phyloP scores from a whole-genome alignment of 148 eudicot genomes.

The Silene uniflora region DNA sequence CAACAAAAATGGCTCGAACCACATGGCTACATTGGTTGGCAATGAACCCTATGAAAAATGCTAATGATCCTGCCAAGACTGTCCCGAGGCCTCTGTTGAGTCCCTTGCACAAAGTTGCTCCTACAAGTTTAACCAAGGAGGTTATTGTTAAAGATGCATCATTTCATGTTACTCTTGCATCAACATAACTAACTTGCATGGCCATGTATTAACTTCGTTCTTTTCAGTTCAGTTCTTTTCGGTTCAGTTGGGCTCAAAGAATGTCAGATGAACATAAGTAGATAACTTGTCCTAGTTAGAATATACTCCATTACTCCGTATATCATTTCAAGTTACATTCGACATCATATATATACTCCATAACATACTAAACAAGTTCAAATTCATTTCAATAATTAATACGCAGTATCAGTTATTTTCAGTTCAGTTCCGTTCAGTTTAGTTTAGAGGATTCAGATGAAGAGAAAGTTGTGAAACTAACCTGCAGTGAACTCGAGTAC shows the following conservation, averaged over 20 bases:
- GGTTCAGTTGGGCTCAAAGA: too few relatives aligned
- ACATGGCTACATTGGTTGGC: constrained; percentile 44
- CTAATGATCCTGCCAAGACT: constrained; percentile 70
- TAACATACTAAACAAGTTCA: too few relatives aligned
- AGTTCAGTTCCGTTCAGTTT: too few relatives aligned
- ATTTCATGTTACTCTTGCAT: neutral
- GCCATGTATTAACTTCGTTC: too few relatives aligned
- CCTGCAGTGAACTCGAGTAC: constrained; percentile 98
- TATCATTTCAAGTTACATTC: too few relatives aligned
- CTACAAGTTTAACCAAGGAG: constrained; percentile 28
- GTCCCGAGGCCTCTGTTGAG: constrained; percentile 90
- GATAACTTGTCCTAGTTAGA: too few relatives aligned
- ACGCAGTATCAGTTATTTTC: too few relatives aligned
- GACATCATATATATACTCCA: too few relatives aligned
- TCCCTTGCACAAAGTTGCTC: constrained; percentile 95
- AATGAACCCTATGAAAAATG: constrained; percentile 62
- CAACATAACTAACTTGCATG: too few relatives aligned
- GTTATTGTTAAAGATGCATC: neutral
- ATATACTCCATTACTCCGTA: neutral
- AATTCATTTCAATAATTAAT: too few relatives aligned
- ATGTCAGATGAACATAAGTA: too few relatives aligned
- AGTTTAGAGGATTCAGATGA: neutral
- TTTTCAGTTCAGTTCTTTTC: neutral
- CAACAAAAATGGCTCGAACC: constrained; percentile 66
- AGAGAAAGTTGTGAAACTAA: constrained; percentile 6